These are phyloP conservation scores for Fusarium anguioides DNA, from an alignment of 2,329 filamentous ascomycete genomes.

Conservation along the genomic window DNA sequence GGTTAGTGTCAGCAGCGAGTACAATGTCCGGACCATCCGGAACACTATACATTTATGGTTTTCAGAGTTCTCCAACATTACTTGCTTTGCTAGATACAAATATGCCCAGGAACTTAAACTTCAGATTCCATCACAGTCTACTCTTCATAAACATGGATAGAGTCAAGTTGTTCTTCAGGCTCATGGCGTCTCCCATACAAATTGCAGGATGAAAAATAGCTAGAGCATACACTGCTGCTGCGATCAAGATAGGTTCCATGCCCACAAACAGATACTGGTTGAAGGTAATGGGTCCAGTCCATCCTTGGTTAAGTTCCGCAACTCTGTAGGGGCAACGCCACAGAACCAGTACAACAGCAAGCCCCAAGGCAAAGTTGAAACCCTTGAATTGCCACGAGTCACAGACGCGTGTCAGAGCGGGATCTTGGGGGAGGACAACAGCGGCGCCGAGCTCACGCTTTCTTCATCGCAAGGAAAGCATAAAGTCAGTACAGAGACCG, in stretches of 20 bases:
- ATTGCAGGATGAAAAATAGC: neutral
- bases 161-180: neutral
- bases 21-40: neutral
- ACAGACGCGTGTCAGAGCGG: neutral
- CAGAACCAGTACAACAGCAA: neutral
- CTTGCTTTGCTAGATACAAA: neutral
- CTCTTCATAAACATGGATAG: neutral
- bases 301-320: neutral
- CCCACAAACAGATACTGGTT: neutral
- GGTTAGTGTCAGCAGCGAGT: neutral
- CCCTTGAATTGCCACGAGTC: neutral
- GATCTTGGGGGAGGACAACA: neutral
- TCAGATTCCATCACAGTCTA: neutral
- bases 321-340: slow-evolving; percentile 1
- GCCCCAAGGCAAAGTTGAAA: neutral
- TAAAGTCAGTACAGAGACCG: neutral
- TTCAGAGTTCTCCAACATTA: neutral
- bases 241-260: neutral
- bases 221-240: neutral
- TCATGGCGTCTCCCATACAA: neutral
- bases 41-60: neutral
- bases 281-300: neutral
- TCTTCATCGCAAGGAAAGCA: neutral
- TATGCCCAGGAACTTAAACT: neutral
- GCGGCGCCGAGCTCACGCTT: neutral